These are phyloP conservation scores for Arxiozyma telluris DNA, from an alignment of 1,139 yeast species.

Conservation along the genomic window DNA sequence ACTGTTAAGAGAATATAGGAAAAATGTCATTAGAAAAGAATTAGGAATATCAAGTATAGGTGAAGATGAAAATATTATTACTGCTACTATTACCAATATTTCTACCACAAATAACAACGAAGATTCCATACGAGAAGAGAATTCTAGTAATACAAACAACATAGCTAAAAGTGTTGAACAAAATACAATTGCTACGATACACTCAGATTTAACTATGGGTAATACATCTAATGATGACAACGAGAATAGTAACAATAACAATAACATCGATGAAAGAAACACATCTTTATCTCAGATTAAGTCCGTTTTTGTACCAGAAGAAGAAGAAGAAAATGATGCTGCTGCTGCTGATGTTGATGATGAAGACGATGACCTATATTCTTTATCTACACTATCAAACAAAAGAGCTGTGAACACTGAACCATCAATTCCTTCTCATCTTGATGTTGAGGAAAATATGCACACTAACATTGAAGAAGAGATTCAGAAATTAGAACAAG, in stretches of 20 bases:
- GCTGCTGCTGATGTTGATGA: too few relatives aligned
- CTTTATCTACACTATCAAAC: neutral
- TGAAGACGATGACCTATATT: slow-evolving; percentile 10
- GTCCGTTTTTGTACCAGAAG: slow-evolving; percentile 2
- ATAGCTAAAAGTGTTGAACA: neutral
- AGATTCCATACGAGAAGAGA: neutral
- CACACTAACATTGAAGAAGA: neutral
- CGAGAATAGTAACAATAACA: too few relatives aligned
- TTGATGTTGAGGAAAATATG: neutral
- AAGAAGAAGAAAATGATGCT: slow-evolving; percentile 7
- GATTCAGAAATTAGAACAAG: slow-evolving; percentile 1
- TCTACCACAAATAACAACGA: neutral
- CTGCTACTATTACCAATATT: too few relatives aligned
- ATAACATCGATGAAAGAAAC: slow-evolving; percentile 1
- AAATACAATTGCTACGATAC: neutral
- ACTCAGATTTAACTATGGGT: neutral
- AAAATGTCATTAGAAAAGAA: slow-evolving; percentile 20
- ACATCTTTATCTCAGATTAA: neutral
- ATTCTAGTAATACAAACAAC: neutral
- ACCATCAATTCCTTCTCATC: neutral
- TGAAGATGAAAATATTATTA: slow-evolving; percentile 3
- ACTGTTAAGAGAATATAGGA: slow-evolving; percentile 23
- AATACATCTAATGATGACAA: slow-evolving; percentile 3
- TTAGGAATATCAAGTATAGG: slow-evolving; percentile 14
- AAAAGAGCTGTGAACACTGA: neutral